Evolutionary conservation across 2,329 filamentous ascomycete species (phyloP), one percentile per base, ranked within the genome.

Genomic region (Trichoderma hamatum): DNA sequence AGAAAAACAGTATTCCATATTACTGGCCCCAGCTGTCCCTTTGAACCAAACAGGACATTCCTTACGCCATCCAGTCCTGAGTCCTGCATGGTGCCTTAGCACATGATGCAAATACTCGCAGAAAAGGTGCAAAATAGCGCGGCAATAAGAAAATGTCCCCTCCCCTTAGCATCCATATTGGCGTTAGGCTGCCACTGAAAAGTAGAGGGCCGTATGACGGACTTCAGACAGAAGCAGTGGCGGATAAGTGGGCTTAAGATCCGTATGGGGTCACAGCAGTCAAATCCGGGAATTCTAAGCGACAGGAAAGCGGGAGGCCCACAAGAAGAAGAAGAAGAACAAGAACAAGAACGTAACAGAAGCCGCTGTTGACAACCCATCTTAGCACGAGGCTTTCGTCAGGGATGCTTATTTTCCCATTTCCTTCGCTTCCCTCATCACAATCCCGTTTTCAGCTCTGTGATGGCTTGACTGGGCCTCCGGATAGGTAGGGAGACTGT

Each of bases 211-310:
- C 14, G 26, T 16, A 36, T 7, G n/a, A 56, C 36, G n/a, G 26
- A 56, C 28, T 49, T 2, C 51, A 54, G 16, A n/a, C n/a, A 49
- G 39, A 67, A 36, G 39, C 43, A 49, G 28, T 34, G 54, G 54
- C 39, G 34, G 14, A 51, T 36, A 30, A 36, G 54, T 59, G 64
- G 64, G 19, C 26, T 58, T 51, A 43, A 55, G 28, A 30, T 51
- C 54, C 16, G 39, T 49, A 49, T 51, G 54, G 39, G 36, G 54
- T 39, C 52, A 67, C 64, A 58, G 28, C 55, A 28, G 21, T 67
- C 30, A 14, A 67, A 67, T 67, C 21, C 51, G 54, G 64, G 30
- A 58, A 59, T 51, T 39, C 3, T 39, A 67, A 67, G 64, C 64
- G 64, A 67, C 32, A 43, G 28, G 36, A 39, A 51, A 36, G 39